Conservation (phyloP, 495 filamentous ascomycete genomes). For the Neurospora discreta region DNA sequence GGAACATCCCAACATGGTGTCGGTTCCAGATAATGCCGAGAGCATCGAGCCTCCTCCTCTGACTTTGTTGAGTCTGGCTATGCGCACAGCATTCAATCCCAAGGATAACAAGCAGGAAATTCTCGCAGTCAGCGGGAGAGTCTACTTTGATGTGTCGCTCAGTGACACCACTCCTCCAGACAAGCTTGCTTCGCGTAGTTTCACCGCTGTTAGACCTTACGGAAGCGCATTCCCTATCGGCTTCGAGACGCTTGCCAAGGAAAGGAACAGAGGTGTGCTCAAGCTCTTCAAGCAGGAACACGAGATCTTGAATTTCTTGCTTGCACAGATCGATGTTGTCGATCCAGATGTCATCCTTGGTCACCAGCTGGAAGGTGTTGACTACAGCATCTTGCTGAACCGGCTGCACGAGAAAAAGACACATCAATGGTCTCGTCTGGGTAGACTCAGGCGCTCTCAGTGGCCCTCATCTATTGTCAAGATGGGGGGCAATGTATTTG, state of each 20-base stretch:
- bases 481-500: slow-evolving; percentile 78
- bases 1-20: slow-evolving; percentile 61
- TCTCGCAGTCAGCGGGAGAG: slow-evolving; percentile 73
- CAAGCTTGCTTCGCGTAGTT: slow-evolving; percentile 76
- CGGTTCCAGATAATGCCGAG: slow-evolving; percentile 60
- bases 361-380: slow-evolving; percentile 93
- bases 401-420: slow-evolving; percentile 84
- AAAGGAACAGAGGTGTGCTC: slow-evolving; percentile 55
- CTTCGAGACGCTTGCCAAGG: slow-evolving; percentile 60
- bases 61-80: slow-evolving; percentile 85
- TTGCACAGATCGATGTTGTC: slow-evolving; percentile 73
- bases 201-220: slow-evolving; percentile 79
- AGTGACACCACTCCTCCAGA: slow-evolving; percentile 82
- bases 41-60: slow-evolving; percentile 71
- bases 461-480: slow-evolving; percentile 88
- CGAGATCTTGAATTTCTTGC: slow-evolving; percentile 72
- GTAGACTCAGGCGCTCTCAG: slow-evolving; percentile 65
- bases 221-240: slow-evolving; percentile 67
- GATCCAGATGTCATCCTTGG: slow-evolving; percentile 93
- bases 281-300: slow-evolving; percentile 72
- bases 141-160: slow-evolving; percentile 83
- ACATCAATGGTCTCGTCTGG: slow-evolving; percentile 85
- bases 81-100: slow-evolving; percentile 78
- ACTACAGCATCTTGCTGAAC: slow-evolving; percentile 82
- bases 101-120: slow-evolving; percentile 98